Evolutionary conservation across 305 asterid species (phyloP).

Genomic region (Fraxinus floribunda): DNA sequence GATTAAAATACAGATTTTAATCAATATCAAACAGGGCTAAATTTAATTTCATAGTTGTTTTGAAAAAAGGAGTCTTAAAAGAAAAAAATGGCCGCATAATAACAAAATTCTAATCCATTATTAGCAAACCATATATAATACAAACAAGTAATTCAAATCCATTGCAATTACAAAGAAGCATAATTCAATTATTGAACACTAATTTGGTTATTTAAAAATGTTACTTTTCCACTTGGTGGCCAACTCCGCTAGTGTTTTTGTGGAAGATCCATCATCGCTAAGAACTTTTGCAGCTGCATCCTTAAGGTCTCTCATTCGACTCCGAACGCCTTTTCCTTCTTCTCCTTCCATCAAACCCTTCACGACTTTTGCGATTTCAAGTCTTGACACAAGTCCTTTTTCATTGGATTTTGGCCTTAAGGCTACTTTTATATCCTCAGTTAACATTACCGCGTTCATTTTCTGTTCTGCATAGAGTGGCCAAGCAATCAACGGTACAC

Average conservation of each 20-base stretch:
- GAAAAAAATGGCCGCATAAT: background rate
- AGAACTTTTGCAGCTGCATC: constrained; percentile 45
- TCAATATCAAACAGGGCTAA: background rate
- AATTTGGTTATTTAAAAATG: background rate
- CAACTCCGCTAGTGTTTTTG: constrained; percentile 44
- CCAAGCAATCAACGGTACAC: constrained; percentile 81
- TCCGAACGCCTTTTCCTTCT: constrained; percentile 59
- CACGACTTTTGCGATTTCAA: constrained; percentile 46
- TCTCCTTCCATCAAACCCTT: constrained; percentile 76
- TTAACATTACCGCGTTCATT: constrained; percentile 58
- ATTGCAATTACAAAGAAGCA: background rate
- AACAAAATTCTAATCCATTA: background rate
- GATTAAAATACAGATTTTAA: background rate
- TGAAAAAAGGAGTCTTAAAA: background rate
- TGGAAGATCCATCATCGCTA: constrained; percentile 49
- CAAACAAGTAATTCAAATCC: background rate
- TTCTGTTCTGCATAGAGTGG: constrained; percentile 79
- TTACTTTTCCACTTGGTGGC: constrained; percentile 40
- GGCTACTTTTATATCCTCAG: constrained; percentile 53
- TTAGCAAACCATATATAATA: background rate
- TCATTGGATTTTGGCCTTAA: constrained; percentile 38
- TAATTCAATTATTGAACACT: background rate
- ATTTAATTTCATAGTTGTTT: background rate
- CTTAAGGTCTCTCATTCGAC: constrained; percentile 50
- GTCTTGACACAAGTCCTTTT: constrained; percentile 44